Conservation (phyloP, 2,329 filamentous ascomycete genomes). For the Trichoderma sp. region DNA sequence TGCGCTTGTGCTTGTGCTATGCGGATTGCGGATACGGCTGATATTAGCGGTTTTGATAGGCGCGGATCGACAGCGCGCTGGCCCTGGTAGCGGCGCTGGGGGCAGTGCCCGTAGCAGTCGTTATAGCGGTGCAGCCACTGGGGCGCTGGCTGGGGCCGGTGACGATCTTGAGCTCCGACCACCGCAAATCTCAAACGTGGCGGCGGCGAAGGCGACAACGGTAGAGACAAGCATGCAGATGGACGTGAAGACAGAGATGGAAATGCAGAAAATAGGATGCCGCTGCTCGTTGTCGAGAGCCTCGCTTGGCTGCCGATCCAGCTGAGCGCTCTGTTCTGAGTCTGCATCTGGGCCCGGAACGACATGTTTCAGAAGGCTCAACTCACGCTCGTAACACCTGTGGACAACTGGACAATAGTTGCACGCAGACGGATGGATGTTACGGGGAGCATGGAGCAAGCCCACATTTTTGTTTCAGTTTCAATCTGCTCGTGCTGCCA, state of each 20-base stretch:
- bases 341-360: not conserved
- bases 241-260: not conserved
- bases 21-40: conserved; percentile 15
- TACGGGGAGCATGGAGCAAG: not conserved
- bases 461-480: not conserved
- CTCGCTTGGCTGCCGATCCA: not conserved
- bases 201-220: not conserved
- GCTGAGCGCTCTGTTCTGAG: not conserved
- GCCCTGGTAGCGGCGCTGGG: not conserved
- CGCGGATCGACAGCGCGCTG: conserved; percentile 20
- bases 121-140: not conserved
- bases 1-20: not conserved
- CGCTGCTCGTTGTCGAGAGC: not conserved
- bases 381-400: not conserved
- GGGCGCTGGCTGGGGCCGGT: conserved; percentile 2
- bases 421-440: not conserved
- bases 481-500: not conserved
- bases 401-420: not conserved
- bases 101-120: not conserved
- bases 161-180: conserved; percentile 18
- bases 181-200: conserved; percentile 5
- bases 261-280: not conserved
- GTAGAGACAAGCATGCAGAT: not conserved
- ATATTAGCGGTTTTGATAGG: conserved; percentile 21
- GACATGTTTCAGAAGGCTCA: conserved; percentile 1